phyloP scores from a whole-genome alignment of 345 rosid genomes.

The Lumnitzera racemosa region DNA sequence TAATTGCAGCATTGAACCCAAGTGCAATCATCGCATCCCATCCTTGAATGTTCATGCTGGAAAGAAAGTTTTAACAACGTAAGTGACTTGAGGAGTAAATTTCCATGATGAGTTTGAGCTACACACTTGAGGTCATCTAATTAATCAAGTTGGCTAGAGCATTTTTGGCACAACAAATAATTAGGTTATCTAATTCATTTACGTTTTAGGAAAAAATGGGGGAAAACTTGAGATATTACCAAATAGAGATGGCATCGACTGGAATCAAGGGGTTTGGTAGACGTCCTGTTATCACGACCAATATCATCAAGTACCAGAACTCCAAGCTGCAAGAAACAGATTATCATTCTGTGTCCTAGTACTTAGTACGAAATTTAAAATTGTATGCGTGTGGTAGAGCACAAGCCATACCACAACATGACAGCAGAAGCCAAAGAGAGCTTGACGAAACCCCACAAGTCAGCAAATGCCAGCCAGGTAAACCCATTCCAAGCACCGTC shows the following conservation, averaged over 20 bases:
- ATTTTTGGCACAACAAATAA: no score
- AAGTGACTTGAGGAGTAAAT: no score
- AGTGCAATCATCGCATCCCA: conserved; percentile 90
- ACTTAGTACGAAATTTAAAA: not conserved
- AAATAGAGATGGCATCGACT: conserved; percentile 86
- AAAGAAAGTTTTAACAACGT: not conserved
- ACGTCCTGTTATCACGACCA: conserved; percentile 72
- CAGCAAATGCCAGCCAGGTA: conserved; percentile 75
- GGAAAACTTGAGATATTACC: conserved; percentile 26
- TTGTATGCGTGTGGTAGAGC: not conserved
- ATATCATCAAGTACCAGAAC: conserved; percentile 84
- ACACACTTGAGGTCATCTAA: no score
- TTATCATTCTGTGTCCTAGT: not conserved
- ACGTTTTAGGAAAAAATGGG: no score
- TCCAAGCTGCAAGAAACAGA: conserved; percentile 57
- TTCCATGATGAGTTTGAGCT: no score
- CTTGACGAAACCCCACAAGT: conserved; percentile 73
- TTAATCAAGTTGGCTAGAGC: no score
- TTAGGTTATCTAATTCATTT: not conserved
- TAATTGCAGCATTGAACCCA: conserved; percentile 89
- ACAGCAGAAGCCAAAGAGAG: conserved; percentile 85
- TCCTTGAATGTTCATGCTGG: conserved; percentile 86
- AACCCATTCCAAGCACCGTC: conserved; percentile 96
- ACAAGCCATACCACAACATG: conserved; percentile 64
- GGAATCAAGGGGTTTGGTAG: conserved; percentile 68